Base-by-base conservation (phyloP, 2,329 filamentous ascomycete genomes). In the Xylariaceae sp. region DNA sequence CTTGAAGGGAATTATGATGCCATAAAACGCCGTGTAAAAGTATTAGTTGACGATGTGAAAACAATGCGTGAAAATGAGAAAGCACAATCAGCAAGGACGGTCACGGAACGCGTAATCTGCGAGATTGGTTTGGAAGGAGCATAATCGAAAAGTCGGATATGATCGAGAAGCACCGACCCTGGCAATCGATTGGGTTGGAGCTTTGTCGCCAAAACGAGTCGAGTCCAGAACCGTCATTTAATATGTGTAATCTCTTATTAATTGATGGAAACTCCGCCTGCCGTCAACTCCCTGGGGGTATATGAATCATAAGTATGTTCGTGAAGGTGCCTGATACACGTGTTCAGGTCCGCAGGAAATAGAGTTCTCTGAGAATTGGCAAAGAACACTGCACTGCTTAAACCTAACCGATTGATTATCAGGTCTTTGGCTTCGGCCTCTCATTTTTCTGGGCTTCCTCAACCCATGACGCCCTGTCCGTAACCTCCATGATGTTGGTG, bases 401-500 rank as follows among this genome's bases (percentile, higher is more conserved):
- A 4, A n/a, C 9, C 9, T 16, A 11, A 9, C 15, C 9, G 11
- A 17, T 8, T 8, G 9, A 13, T 12, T 11, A 8, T 11, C 31
- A 16, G 31, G 31, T 34, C 31, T 16, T 11, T 8, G 31, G n/a
- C 12, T 19, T 4, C n/a, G 16, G 3, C 30, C 6, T 17, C 6
- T 24, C 2, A 15, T 32, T 22, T 19, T 13, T 13, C 26, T 37
- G 17, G 24, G 41, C 43, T 41, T 53, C 37, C 32, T 17, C 34
- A 49, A 18, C 76, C 76, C 59, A 79, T 71, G 13, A 80, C 76
- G 12, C 76, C 63, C 55, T 79, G 77, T 19, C 71, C 68, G 42
- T 76, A 79, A 32, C 59, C 62, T 39, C 13, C 7, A n/a, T 32
- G 12, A 18, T 74, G 69, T 17, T 66, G 54, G 37, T 74, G 69